phyloP scores from a whole-genome alignment of 306 rosid species.

The Prunus salicina region DNA sequence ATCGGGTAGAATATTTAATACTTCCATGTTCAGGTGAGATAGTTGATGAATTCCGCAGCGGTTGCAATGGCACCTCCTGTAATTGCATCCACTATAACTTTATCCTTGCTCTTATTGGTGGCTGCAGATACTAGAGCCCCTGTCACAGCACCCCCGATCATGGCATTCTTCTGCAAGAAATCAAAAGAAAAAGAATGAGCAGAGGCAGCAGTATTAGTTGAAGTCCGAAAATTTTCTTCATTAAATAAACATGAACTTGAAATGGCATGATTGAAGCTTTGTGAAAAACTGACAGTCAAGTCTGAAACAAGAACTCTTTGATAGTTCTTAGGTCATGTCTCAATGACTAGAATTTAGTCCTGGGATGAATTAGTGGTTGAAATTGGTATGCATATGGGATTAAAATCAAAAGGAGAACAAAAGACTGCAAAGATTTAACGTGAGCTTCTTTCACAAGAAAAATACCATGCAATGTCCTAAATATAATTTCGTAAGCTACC shows the following conservation, averaged over 20 bases:
- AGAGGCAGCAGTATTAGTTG: conserved; percentile 9
- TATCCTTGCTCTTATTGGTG: conserved; percentile 42
- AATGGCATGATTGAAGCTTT: not conserved
- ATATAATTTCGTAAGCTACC: not conserved
- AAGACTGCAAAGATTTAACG: not conserved
- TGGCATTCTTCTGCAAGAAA: conserved; percentile 75
- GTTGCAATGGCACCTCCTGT: conserved; percentile 94
- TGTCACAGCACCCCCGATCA: conserved; percentile 84
- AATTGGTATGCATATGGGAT: not conserved
- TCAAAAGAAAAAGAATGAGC: conserved; percentile 10
- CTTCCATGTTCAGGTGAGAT: conserved; percentile 53
- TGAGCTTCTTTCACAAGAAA: not conserved
- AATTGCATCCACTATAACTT: conserved; percentile 59
- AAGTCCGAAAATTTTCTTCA: not conserved
- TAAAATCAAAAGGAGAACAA: too few species aligned
- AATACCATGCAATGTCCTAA: not conserved
- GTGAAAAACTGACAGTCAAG: not conserved
- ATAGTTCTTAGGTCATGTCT: not conserved
- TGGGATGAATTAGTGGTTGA: not conserved
- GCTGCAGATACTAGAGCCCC: conserved; percentile 75
- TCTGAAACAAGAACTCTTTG: not conserved
- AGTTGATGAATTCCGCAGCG: conserved; percentile 76
- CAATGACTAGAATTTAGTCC: not conserved
- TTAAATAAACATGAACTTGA: not conserved
- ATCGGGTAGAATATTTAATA: not conserved